Evolutionary conservation across 768 basidiomycete species (phyloP), one percentile per base, ranked within the genome.

Genomic region (Tylopilus balloui): DNA sequence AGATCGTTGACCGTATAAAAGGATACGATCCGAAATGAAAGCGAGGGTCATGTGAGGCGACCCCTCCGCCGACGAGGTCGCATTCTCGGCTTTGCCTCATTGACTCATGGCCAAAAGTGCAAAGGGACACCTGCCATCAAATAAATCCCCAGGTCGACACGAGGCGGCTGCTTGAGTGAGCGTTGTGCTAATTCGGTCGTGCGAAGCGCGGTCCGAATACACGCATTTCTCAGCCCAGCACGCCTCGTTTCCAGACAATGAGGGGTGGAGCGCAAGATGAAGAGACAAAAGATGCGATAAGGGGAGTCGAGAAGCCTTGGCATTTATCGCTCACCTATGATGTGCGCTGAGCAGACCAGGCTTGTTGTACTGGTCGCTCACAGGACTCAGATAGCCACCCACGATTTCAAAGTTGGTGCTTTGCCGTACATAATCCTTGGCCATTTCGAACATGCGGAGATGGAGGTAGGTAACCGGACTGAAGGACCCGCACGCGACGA

Each of bases 371-470:
- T 79, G 75, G 75, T 95, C 93, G 62, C 83, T 87, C 65, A 99
- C 96, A 27, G 96, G 95, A 58, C 92, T 95, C 61, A 97, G 82
- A 71, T 97, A 98, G 3, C 92, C 93, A 23, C 88, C 96, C 60
- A 97, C 77, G 59, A 99, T 89, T 70, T 96, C 92, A 61, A 90
- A 96, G 55, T 88, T 75, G 41, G 91, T 92, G 68, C 93, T 91
- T 60, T 92, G 88, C 44, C 91, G 83, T 45, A 89, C 82, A 62
- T 92, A 93, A 75, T 98, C 96, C 71, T 87, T 88, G 48, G 95
- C 96, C 96, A 99, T 98, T 67, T 98, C 96, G 70, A 98, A 99
- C 93, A 99, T 97, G 57, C 96, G 89, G 53, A 97, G 81, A 64
- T 96, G 93, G 44, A 95, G 86, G 63, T 93, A 95, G n/a, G 94